Percentiles rank a stretch among this genome's conserved stretches.
These are phyloP conservation scores for Candida gorgasii DNA, from an alignment of 805 yeast genomes.

Conservation along the genomic window DNA sequence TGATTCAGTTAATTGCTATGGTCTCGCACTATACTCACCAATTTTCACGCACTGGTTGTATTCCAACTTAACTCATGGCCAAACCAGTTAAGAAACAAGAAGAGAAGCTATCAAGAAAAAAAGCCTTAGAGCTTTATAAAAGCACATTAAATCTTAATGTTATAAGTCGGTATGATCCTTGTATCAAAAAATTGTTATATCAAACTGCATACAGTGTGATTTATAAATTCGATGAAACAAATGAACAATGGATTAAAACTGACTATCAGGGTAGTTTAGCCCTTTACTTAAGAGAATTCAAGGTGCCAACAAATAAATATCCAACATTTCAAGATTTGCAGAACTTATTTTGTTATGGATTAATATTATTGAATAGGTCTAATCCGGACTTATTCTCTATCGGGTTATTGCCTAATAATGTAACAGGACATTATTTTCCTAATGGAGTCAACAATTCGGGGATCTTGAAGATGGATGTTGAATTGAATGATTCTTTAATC, in stretches of 20 bases:
- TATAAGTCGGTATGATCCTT: conserved; percentile 74
- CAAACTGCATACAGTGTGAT: conserved; percentile 73
- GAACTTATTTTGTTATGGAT: conserved; percentile 60
- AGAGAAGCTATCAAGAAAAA: conserved; percentile 42
- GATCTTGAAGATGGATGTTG: conserved; percentile 58
- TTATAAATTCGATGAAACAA: conserved; percentile 57
- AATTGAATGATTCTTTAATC: conserved; percentile 66
- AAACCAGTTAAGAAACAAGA: conserved; percentile 14
- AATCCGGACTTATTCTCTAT: conserved; percentile 71
- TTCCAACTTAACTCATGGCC: too few relatives aligned
- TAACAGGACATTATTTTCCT: conserved; percentile 46
- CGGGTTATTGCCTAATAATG: conserved; percentile 62
- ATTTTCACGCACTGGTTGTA: too few relatives aligned
- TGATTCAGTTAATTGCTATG: too few relatives aligned
- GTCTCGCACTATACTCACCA: too few relatives aligned
- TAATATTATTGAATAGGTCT: conserved; percentile 66
- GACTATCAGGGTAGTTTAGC: conserved; percentile 73
- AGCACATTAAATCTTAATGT: conserved; percentile 75
- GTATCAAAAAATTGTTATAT: conserved; percentile 63
- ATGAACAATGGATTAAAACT: conserved; percentile 67
- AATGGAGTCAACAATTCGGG: conserved; percentile 29
- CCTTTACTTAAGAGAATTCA: conserved; percentile 55
- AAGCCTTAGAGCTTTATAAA: conserved; percentile 61
- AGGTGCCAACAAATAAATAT: conserved; percentile 21
- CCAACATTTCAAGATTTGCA: conserved; percentile 33